Evolutionary conservation across 176 grass and related monocot genomes (phyloP).

Genomic region (Carex scoparia): DNA sequence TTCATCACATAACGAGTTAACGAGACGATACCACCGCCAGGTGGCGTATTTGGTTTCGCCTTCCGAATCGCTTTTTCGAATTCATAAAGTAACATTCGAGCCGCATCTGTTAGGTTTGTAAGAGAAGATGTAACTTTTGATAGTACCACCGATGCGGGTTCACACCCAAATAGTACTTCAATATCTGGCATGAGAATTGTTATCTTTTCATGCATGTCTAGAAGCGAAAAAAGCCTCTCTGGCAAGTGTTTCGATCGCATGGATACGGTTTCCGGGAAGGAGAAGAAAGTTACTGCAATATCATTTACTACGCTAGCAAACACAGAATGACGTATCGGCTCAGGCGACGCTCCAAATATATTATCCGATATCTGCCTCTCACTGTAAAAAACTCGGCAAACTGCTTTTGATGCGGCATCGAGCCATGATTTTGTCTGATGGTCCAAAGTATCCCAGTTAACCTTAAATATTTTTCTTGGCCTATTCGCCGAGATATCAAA

Average conservation of each 20-base stretch:
- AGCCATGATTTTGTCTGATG: slow-evolving; percentile 44
- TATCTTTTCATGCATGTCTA: slow-evolving; percentile 58
- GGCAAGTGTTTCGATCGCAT: slow-evolving; percentile 34
- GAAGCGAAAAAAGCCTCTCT: slow-evolving; percentile 64
- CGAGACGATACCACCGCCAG: slow-evolving; percentile 52
- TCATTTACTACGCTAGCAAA: slow-evolving; percentile 44
- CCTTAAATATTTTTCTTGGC: slow-evolving; percentile 29
- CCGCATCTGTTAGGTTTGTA: slow-evolving; percentile 29
- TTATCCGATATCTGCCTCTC: slow-evolving; percentile 48
- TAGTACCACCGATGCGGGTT: slow-evolving; percentile 2
- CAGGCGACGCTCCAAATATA: slow-evolving; percentile 29
- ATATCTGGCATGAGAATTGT: slow-evolving; percentile 34
- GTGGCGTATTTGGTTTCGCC: slow-evolving; percentile 25
- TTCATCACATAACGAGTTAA: slow-evolving; percentile 89
- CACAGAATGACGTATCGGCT: slow-evolving; percentile 32
- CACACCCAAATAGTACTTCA: slow-evolving; percentile 23
- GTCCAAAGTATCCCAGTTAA: slow-evolving; percentile 44
- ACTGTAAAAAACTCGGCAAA: slow-evolving; percentile 31
- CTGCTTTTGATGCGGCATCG: slow-evolving; percentile 13
- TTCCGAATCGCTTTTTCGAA: slow-evolving; percentile 59
- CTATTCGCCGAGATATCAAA: slow-evolving; percentile 5
- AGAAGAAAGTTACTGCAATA: slow-evolving; percentile 30
- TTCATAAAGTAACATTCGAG: slow-evolving; percentile 8
- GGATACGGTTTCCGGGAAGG: slow-evolving; percentile 31
- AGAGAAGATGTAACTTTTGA: not conserved